phyloP scores from a whole-genome alignment of 2,329 filamentous ascomycete genomes.

The Trichophyton mentagrophytes region DNA sequence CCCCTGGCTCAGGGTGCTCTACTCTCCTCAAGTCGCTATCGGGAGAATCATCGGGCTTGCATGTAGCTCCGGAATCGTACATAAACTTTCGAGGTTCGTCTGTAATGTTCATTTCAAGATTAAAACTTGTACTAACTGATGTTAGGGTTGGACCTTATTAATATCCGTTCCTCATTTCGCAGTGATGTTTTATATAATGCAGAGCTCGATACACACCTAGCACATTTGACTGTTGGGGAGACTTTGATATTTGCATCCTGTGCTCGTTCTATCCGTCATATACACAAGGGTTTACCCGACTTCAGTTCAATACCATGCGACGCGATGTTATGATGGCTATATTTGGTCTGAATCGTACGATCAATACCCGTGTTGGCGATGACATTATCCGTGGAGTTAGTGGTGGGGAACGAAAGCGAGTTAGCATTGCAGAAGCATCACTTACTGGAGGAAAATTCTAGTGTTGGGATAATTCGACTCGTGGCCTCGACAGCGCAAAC shows the following conservation, averaged over 20 bases:
- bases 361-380: conserved; percentile 74
- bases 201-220: conserved; percentile 73
- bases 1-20: conserved; percentile 49
- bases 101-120: neutral
- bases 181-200: conserved; percentile 78
- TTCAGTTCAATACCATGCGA: conserved; percentile 30
- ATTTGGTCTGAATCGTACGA: conserved; percentile 62
- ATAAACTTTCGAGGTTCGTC: conserved; percentile 58
- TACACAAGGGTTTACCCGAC: conserved; percentile 38
- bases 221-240: conserved; percentile 75
- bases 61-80: conserved; percentile 53
- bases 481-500: conserved; percentile 55
- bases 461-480: conserved; percentile 63
- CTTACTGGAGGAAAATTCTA: conserved; percentile 58
- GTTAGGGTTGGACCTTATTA: neutral
- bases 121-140: conserved; percentile 28
- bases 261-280: conserved; percentile 66
- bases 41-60: conserved; percentile 69
- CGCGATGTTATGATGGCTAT: conserved; percentile 35
- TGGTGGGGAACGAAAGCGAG: conserved; percentile 66
- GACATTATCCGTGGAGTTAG: conserved; percentile 67
- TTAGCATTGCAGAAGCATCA: conserved; percentile 73
- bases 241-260: conserved; percentile 75
- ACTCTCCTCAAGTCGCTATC: conserved; percentile 74
- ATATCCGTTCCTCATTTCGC: conserved; percentile 47